Percentiles rank a stretch among this genome's conserved stretches.
Evolutionary conservation across 2,329 filamentous ascomycete genomes (phyloP).

Genomic region (Colletotrichum spinosum): DNA sequence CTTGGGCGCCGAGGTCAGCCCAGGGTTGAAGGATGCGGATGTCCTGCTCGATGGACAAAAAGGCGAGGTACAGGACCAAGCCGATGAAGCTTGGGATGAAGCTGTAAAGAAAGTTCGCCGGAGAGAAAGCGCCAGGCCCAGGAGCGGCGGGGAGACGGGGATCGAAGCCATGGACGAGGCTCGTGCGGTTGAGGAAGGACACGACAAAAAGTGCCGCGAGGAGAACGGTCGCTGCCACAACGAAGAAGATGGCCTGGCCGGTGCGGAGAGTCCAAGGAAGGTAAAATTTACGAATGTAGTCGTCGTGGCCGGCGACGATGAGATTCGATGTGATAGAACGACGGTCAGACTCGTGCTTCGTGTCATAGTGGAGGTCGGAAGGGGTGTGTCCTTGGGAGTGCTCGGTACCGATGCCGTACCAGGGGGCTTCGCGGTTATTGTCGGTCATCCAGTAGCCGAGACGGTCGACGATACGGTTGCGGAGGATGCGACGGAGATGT

Average conservation of each 20-base stretch:
- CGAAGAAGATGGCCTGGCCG: slow-evolving; percentile 73
- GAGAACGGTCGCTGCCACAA: slow-evolving; percentile 69
- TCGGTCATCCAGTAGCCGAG: slow-evolving; percentile 89
- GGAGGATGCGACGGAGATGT: slow-evolving; percentile 65
- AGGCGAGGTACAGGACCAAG: slow-evolving; percentile 73
- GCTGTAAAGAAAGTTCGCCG: slow-evolving; percentile 88
- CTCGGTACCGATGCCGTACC: slow-evolving; percentile 80
- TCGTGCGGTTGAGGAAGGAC: slow-evolving; percentile 78
- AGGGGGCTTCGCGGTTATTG: slow-evolving; percentile 72
- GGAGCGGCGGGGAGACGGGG: slow-evolving; percentile 73
- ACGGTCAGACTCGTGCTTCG: slow-evolving; percentile 42
- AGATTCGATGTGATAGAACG: slow-evolving; percentile 42
- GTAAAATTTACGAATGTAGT: slow-evolving; percentile 68
- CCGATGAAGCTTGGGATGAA: slow-evolving; percentile 79
- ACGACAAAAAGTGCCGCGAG: slow-evolving; percentile 79
- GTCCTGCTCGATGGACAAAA: slow-evolving; percentile 74
- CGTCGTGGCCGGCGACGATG: slow-evolving; percentile 56
- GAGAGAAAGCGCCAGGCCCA: slow-evolving; percentile 75
- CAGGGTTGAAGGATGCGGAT: slow-evolving; percentile 77
- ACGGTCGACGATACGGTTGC: slow-evolving; percentile 71
- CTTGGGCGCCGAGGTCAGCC: slow-evolving; percentile 67
- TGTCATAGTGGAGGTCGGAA: slow-evolving; percentile 35
- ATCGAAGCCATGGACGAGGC: slow-evolving; percentile 76
- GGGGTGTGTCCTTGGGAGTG: slow-evolving; percentile 46
- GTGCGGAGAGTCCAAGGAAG: slow-evolving; percentile 82